Base-by-base conservation (phyloP, 331 rosid genomes). In the Malus hybrid region DNA sequence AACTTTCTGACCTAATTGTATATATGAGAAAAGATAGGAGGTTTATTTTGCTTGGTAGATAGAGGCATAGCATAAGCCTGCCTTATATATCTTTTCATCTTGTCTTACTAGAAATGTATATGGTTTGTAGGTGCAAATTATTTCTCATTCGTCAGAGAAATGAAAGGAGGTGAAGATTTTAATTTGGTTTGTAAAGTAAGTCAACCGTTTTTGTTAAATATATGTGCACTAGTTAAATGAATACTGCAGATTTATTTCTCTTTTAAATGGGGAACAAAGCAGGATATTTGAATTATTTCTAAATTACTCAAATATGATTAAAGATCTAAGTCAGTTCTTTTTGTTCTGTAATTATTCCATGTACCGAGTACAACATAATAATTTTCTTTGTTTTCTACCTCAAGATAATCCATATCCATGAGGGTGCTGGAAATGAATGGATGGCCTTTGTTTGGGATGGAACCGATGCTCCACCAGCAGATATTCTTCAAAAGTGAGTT, bases 401-500 rank as follows among this genome's bases (percentile, higher is more conserved):
- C 32, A 71, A 93, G 98, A 71, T 91, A 79, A 72, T 91, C 74
- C 80, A 88, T 80, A 76, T 75, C 72, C 65, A 73, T 67, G 87
- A 87, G 74, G 76, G 31, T 76, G 73, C 76, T 29, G 64, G 80
- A 42, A 82, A 77, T 71, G 76, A 77, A 34, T 84, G 89, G 89
- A 76, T 81, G 56, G 76, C 80, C 50, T 86, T 76, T 77, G 83
- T 82, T 42, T 94, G 98, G 98, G 98, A 91, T 79, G 95, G 98
- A 55, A 90, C 92, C 31, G 93, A 91, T 80, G 63, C 88, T 42
- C 85, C 82, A 11, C 89, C 96, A 18, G 80, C 64, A 22, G 20
- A 66, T 33, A 70, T 91, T 72, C 59, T 48, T 77, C 10, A 79
- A 72, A 86, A 67, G 98, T 91, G 79, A 81, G 87, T 85, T 72